phyloP scores from a whole-genome alignment of 495 filamentous ascomycete genomes.

The Talaromyces wortmannii region DNA sequence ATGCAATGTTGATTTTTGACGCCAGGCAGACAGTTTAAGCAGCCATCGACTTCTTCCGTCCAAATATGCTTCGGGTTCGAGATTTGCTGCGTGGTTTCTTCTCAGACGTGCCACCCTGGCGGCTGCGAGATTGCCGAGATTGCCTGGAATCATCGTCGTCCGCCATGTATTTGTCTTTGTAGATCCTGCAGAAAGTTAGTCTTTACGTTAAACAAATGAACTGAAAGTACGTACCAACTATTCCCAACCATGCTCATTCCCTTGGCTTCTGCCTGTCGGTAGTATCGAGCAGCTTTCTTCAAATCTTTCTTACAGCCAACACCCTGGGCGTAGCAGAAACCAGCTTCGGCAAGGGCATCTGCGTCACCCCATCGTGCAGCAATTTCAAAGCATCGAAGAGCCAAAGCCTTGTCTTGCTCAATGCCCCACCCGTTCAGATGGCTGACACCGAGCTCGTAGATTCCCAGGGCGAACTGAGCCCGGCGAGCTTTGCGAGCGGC shows the following conservation, averaged over 20 bases:
- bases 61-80: slow-evolving; percentile 59
- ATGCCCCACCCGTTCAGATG: slow-evolving; percentile 98
- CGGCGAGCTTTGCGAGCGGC: slow-evolving; percentile 69
- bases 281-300: slow-evolving; percentile 88
- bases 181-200: slow-evolving; percentile 58
- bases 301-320: slow-evolving; percentile 90
- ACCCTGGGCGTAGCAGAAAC: slow-evolving; percentile 82
- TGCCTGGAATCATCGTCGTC: slow-evolving; percentile 45
- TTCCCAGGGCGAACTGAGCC: slow-evolving; percentile 87
- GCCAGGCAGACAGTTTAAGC: slow-evolving; percentile 1
- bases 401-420: slow-evolving; percentile 81
- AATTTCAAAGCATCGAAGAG: slow-evolving; percentile 90
- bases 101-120: slow-evolving; percentile 31
- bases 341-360: slow-evolving; percentile 83
- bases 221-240: slow-evolving; percentile 66
- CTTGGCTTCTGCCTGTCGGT: slow-evolving; percentile 82
- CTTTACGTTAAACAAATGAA: neutral
- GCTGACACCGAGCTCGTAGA: slow-evolving; percentile 94
- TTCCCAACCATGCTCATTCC: slow-evolving; percentile 97
- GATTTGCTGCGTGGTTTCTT: slow-evolving; percentile 60
- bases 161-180: slow-evolving; percentile 91
- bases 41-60: slow-evolving; percentile 47
- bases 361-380: slow-evolving; percentile 96
- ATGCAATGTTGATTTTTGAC: neutral
- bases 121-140: slow-evolving; percentile 27